These are phyloP conservation scores for Penicillium psychrofluorescens DNA, from an alignment of 495 filamentous ascomycete genomes.

Conservation along the genomic window DNA sequence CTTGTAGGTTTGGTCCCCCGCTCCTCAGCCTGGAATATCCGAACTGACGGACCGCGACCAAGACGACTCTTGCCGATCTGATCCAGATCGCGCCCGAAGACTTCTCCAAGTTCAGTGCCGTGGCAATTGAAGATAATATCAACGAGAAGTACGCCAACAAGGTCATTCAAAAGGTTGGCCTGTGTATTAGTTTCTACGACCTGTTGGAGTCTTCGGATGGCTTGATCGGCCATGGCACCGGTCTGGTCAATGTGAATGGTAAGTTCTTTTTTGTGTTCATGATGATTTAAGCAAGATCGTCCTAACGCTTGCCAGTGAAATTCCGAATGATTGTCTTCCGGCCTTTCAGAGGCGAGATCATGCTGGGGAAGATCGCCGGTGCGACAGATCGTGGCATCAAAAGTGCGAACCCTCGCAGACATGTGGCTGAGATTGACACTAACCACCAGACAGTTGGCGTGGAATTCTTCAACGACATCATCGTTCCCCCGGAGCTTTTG, in stretches of 20 bases:
- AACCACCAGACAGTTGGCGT: slow-evolving; percentile 53
- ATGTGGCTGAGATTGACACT: background rate
- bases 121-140: slow-evolving; percentile 87
- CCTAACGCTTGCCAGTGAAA: slow-evolving; percentile 50
- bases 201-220: slow-evolving; percentile 82
- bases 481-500: slow-evolving; percentile 63
- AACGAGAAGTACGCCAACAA: slow-evolving; percentile 95
- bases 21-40: too few relatives aligned
- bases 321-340: slow-evolving; percentile 92
- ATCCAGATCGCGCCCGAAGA: slow-evolving; percentile 84
- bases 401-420: slow-evolving; percentile 39
- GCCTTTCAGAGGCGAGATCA: slow-evolving; percentile 86
- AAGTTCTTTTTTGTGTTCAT: slow-evolving; percentile 1
- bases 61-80: slow-evolving; percentile 77
- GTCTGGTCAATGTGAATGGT: slow-evolving; percentile 90
- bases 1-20: slow-evolving; percentile 30
- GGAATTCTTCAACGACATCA: slow-evolving; percentile 88
- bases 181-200: slow-evolving; percentile 89
- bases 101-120: slow-evolving; percentile 67
- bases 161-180: slow-evolving; percentile 72
- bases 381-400: slow-evolving; percentile 67
- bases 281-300: too few relatives aligned
- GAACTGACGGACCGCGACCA: slow-evolving; percentile 2
- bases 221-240: slow-evolving; percentile 81
- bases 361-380: slow-evolving; percentile 70